Percentiles rank a stretch among this genome's conserved stretches.
phyloP scores from a whole-genome alignment of 371 early-diverging fungal genomes.

The Mucor circinelloides region DNA sequence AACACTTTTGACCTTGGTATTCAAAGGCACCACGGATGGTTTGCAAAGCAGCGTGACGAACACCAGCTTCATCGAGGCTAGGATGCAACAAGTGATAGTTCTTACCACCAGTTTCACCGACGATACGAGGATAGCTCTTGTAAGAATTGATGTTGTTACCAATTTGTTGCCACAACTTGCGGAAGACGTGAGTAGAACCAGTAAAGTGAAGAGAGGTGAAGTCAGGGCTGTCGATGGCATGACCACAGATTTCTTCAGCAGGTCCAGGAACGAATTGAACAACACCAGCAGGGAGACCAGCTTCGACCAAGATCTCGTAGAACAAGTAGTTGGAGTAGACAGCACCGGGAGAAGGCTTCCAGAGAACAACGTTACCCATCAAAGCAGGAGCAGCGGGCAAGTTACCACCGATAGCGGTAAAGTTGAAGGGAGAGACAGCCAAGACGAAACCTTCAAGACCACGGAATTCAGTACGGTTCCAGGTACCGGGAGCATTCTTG shows the following conservation, averaged over 20 bases:
- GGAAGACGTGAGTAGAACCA: slow-evolving; percentile 94
- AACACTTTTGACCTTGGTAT: slow-evolving; percentile 98
- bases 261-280: slow-evolving; percentile 97
- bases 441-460: slow-evolving; percentile 96
- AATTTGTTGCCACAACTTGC: slow-evolving; percentile 90
- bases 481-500: slow-evolving; percentile 82
- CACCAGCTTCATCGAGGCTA: slow-evolving; percentile 64
- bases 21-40: slow-evolving; percentile 95
- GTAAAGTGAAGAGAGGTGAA: slow-evolving; percentile 98
- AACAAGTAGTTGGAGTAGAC: slow-evolving; percentile 92
- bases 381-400: slow-evolving; percentile 92
- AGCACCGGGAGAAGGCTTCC: slow-evolving; percentile 95
- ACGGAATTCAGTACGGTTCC: slow-evolving; percentile 98
- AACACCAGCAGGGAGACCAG: slow-evolving; percentile 96
- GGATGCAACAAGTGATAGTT: slow-evolving; percentile 96
- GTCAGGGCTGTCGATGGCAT: slow-evolving; percentile 79
- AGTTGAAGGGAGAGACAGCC: slow-evolving; percentile 98
- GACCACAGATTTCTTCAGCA: slow-evolving; percentile 74
- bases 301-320: slow-evolving; percentile 89
- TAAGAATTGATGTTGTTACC: slow-evolving; percentile 89
- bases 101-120: slow-evolving; percentile 99
- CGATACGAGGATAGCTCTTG: slow-evolving; percentile 93
- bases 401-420: slow-evolving; percentile 98
- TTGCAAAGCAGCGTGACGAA: slow-evolving; percentile 63
- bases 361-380: slow-evolving; percentile 97